A percentile compares a stretch with the other conserved stretches of the same genome.
phyloP scores from a whole-genome alignment of 768 basidiomycete species.

The Tylopilus subfusipes region DNA sequence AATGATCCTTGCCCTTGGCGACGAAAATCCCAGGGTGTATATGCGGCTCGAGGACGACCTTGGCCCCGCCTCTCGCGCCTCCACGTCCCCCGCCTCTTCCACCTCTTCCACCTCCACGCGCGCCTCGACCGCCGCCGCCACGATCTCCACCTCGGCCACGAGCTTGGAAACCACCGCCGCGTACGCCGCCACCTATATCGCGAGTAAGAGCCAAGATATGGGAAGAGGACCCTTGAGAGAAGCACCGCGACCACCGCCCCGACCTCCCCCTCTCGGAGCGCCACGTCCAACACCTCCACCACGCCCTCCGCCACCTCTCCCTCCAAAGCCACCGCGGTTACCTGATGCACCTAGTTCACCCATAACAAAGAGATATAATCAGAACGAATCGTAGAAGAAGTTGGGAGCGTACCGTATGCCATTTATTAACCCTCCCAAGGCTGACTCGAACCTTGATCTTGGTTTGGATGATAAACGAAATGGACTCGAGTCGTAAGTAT shows the following conservation, averaged over 20 bases:
- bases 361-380: neutral
- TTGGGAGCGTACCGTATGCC: slow-evolving; percentile 33
- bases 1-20: slow-evolving; percentile 94
- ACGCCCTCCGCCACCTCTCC: slow-evolving; percentile 40
- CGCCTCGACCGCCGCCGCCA: slow-evolving; percentile 46
- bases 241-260: slow-evolving; percentile 41
- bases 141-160: slow-evolving; percentile 36
- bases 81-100: slow-evolving; percentile 64
- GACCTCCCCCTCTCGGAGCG: slow-evolving; percentile 38
- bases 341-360: slow-evolving; percentile 56
- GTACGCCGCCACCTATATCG: slow-evolving; percentile 11
- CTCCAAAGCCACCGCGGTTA: slow-evolving; percentile 68
- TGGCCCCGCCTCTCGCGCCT: slow-evolving; percentile 77
- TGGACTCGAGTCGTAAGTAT: neutral
- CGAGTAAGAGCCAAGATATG: neutral
- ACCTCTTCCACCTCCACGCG: slow-evolving; percentile 44
- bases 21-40: slow-evolving; percentile 93
- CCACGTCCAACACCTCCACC: slow-evolving; percentile 37
- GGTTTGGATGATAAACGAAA: neutral
- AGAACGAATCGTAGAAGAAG: neutral
- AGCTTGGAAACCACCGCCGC: slow-evolving; percentile 28
- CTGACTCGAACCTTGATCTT: slow-evolving; percentile 15
- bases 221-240: neutral
- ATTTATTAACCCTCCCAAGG: slow-evolving; percentile 22
- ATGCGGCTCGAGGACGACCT: slow-evolving; percentile 93